phyloP scores from a whole-genome alignment of 805 yeast genomes.

The Starmerella etchellsii region DNA sequence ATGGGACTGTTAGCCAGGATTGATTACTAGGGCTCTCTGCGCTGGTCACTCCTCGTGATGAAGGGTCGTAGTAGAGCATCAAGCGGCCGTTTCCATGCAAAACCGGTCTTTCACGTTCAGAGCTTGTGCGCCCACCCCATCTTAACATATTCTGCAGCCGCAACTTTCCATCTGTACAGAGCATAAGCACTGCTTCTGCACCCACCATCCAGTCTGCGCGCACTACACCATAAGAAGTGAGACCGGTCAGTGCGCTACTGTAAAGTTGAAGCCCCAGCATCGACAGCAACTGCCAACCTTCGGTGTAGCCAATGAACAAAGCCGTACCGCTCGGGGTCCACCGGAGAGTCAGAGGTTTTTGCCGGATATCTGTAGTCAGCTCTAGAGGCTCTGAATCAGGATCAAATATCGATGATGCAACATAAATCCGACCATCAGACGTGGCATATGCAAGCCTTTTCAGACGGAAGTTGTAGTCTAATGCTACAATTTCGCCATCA shows the following conservation, averaged over 20 bases:
- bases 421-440: neutral
- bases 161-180: slow-evolving; percentile 16
- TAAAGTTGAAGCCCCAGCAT: slow-evolving; percentile 33
- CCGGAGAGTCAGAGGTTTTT: slow-evolving; percentile 19
- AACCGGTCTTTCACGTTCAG: slow-evolving; percentile 32
- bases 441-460: slow-evolving; percentile 31
- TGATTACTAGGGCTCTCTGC: slow-evolving; percentile 1
- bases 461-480: slow-evolving; percentile 33
- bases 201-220: slow-evolving; percentile 28
- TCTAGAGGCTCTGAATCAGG: slow-evolving; percentile 2
- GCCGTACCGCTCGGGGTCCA: slow-evolving; percentile 32
- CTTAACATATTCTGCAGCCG: slow-evolving; percentile 21
- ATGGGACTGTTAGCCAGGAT: slow-evolving; percentile 34
- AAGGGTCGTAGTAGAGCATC: slow-evolving; percentile 34
- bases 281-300: slow-evolving; percentile 40
- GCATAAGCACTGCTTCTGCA: slow-evolving; percentile 30
- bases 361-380: slow-evolving; percentile 3
- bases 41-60: slow-evolving; percentile 24
- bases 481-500: slow-evolving; percentile 16
- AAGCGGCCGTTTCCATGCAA: slow-evolving; percentile 32
- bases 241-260: slow-evolving; percentile 1
- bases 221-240: slow-evolving; percentile 15
- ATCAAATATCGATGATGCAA: neutral
- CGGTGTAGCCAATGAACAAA: slow-evolving; percentile 25
- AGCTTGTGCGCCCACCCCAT: slow-evolving; percentile 24